phyloP scores from a whole-genome alignment of 2,329 filamentous ascomycete species.

The Fusarium sp. region DNA sequence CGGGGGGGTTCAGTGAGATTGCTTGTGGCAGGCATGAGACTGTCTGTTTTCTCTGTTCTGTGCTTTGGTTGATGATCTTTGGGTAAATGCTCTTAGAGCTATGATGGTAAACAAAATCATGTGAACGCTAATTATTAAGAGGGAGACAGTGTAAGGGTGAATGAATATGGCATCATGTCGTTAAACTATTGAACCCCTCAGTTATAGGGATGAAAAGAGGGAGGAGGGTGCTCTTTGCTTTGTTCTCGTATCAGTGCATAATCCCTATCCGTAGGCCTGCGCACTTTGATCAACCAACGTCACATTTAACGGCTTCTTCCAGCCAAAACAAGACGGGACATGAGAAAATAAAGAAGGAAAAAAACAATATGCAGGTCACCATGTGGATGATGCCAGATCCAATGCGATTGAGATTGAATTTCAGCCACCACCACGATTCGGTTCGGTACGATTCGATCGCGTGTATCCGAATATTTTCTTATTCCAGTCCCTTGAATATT shows the following conservation, averaged over 20 bases:
- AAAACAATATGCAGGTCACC: conserved; percentile 37
- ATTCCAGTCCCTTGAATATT: conserved; percentile 5
- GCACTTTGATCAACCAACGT: conserved; percentile 16
- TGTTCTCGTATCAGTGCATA: conserved; percentile 10
- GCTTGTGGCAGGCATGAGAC: conserved; percentile 43
- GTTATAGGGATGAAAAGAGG: background rate
- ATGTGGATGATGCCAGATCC: conserved; percentile 47
- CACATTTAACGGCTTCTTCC: conserved; percentile 22
- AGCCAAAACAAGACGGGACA: background rate
- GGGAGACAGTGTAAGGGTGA: background rate
- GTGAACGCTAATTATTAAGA: background rate
- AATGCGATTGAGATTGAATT: background rate
- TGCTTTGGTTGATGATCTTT: conserved; percentile 11
- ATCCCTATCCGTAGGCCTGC: conserved; percentile 3
- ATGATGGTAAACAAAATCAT: background rate
- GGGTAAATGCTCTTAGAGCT: background rate
- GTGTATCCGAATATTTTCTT: conserved; percentile 2
- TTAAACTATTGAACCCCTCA: conserved; percentile 4
- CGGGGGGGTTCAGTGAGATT: conserved; percentile 42
- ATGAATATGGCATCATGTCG: conserved; percentile 21
- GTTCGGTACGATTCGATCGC: background rate
- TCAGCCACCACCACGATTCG: background rate
- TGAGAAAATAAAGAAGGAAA: background rate
- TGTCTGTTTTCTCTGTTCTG: conserved; percentile 21
- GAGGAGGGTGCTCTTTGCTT: background rate